Evolutionary conservation across 2,329 filamentous ascomycete species (phyloP).

Genomic region (Talaromyces sp.): DNA sequence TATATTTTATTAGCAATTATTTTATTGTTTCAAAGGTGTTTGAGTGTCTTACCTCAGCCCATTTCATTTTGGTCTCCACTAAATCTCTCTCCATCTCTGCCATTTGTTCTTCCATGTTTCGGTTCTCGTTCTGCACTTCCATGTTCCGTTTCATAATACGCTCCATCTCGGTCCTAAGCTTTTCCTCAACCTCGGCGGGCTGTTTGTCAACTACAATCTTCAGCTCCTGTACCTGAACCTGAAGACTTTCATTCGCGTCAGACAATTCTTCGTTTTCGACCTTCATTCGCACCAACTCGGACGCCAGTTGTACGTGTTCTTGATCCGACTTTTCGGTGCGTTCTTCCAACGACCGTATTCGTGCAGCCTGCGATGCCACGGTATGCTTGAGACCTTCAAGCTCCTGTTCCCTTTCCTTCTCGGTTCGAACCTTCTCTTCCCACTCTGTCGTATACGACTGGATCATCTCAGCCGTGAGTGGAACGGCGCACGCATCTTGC

Average conservation of each 20-base stretch:
- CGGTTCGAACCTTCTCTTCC: slow-evolving; percentile 81
- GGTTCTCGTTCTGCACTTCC: slow-evolving; percentile 91
- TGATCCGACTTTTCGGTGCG: slow-evolving; percentile 82
- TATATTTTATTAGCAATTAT: slow-evolving; percentile 19
- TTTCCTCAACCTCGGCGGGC: slow-evolving; percentile 79
- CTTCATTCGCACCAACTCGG: slow-evolving; percentile 85
- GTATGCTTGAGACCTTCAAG: slow-evolving; percentile 67
- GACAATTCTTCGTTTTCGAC: slow-evolving; percentile 87
- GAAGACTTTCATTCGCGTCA: slow-evolving; percentile 85
- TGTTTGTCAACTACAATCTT: slow-evolving; percentile 85
- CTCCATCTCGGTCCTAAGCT: slow-evolving; percentile 81
- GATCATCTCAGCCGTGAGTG: slow-evolving; percentile 78
- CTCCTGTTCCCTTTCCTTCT: slow-evolving; percentile 79
- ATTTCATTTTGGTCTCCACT: slow-evolving; percentile 89
- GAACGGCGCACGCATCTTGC: slow-evolving; percentile 83
- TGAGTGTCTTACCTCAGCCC: slow-evolving; percentile 72
- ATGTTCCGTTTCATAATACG: slow-evolving; percentile 87
- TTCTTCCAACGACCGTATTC: slow-evolving; percentile 82
- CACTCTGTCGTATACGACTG: slow-evolving; percentile 80
- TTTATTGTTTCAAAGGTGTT: background rate
- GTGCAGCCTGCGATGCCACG: slow-evolving; percentile 65
- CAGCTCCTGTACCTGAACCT: slow-evolving; percentile 79
- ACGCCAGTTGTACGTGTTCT: slow-evolving; percentile 87
- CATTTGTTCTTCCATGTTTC: slow-evolving; percentile 81
- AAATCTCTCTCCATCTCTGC: slow-evolving; percentile 87